phyloP scores from a whole-genome alignment of 129 eudicot genomes.

The Scalesia atractyloides region DNA sequence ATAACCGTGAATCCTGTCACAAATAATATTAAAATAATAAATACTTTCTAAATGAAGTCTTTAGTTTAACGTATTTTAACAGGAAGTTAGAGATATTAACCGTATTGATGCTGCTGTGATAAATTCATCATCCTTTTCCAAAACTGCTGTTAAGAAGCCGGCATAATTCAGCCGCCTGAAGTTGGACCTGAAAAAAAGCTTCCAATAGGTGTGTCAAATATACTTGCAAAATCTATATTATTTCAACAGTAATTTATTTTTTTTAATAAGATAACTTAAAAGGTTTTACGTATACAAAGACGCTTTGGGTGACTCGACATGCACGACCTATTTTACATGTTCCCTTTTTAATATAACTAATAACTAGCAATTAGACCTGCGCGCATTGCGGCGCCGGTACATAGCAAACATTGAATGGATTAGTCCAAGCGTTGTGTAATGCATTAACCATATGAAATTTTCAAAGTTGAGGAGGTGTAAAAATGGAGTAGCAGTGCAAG shows the following conservation, averaged over 20 bases:
- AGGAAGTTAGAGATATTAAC: constrained; percentile 36
- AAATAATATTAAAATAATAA: constrained; percentile 6
- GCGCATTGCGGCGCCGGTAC: too few species aligned
- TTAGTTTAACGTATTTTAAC: neutral
- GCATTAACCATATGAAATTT: too few species aligned
- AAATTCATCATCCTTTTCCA: constrained; percentile 80
- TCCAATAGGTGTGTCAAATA: neutral
- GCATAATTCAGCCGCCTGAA: constrained; percentile 67
- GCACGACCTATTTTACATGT: neutral
- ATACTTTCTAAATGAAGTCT: neutral
- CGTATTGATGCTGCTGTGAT: constrained; percentile 81
- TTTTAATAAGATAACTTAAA: neutral
- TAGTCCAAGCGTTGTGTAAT: too few species aligned
- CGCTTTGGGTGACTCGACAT: neutral
- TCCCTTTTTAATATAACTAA: neutral
- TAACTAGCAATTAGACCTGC: too few species aligned
- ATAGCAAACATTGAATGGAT: too few species aligned
- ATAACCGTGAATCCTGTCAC: constrained; percentile 69
- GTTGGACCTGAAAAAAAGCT: constrained; percentile 65
- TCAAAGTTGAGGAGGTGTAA: too few species aligned
- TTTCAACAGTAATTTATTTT: neutral
- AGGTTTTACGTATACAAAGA: neutral
- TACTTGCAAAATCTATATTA: neutral
- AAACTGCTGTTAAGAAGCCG: constrained; percentile 65
- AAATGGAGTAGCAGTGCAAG: too few species aligned